Base-by-base conservation (phyloP, 2,329 filamentous ascomycete species). In the Xenoacremonium recifei region DNA sequence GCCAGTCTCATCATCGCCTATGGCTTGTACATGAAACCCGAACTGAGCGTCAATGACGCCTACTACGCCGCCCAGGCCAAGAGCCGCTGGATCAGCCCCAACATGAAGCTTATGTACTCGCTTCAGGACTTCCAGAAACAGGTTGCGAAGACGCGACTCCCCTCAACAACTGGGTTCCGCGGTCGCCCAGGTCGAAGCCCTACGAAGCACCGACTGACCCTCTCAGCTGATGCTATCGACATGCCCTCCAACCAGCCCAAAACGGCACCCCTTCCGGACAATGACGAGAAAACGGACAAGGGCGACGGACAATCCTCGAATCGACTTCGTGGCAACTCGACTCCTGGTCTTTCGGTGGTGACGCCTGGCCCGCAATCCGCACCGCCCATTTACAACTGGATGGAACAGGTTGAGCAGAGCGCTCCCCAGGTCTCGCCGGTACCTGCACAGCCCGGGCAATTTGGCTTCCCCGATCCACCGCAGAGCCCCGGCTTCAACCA, bases 31-130 rank as follows among this genome's bases (percentile, higher is more conserved):
- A 85, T 85, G 59, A 86, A 89, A 46, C 87, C 87, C 2, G 76
- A 82, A 5, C 68, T 89, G 55, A 88, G 77, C 53, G 87, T 92
- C 39, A 90, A 92, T 58, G 87, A 92, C 61, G 87, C 88, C 3
- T 93, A 93, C 60, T 82, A 89, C 60, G 78, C 83, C 3, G 87
- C 89, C 3, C 89, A 95, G 66, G 76, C 80, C 40, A 86, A 86
- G 67, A 93, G 88, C 64, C 82, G 77, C 58, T 95, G 89, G 88
- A 92, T 95, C 54, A 90, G 88, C 44, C 88, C 88, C 0, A 95
- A 95, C 64, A 95, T 95, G 89, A 88, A 88, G 53, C 73, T 95
- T 52, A 90, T 95, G 76, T 93, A 93, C 73, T 90, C 89, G 53
- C 70, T 95, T 35, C 87, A 91, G 62, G 87, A 92, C 58, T 92